Percentiles rank a stretch among this genome's conserved stretches.
phyloP scores from a whole-genome alignment of 2,329 filamentous ascomycete species.

The Proliferodiscus dingleyae region DNA sequence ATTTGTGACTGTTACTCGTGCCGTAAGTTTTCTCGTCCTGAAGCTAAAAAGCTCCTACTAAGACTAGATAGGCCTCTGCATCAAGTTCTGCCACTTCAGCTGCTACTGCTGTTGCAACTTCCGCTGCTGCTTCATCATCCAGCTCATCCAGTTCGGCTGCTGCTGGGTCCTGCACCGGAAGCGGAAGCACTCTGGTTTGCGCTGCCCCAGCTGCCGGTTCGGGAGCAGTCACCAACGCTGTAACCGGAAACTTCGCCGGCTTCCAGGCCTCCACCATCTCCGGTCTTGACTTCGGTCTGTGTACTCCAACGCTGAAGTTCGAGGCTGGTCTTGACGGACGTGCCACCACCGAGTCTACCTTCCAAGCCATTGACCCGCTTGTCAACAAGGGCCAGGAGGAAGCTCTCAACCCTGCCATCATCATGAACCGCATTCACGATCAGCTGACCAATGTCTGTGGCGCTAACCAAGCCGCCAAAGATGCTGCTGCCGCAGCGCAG shows the following conservation, averaged over 20 bases:
- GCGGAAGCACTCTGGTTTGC: slow-evolving; percentile 17
- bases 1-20: slow-evolving; percentile 18
- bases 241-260: slow-evolving; percentile 17
- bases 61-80: slow-evolving; percentile 2
- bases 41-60: background rate
- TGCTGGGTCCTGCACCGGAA: slow-evolving; percentile 18
- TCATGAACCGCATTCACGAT: slow-evolving; percentile 68
- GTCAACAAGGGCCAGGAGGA: slow-evolving; percentile 59
- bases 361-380: slow-evolving; percentile 59
- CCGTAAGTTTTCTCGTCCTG: slow-evolving; percentile 3
- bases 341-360: slow-evolving; percentile 55
- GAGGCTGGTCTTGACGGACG: slow-evolving; percentile 48
- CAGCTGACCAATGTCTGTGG: slow-evolving; percentile 63
- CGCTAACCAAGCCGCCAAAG: slow-evolving; percentile 55
- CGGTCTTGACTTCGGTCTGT: slow-evolving; percentile 45
- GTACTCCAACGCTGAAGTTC: slow-evolving; percentile 51
- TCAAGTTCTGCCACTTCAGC: slow-evolving; percentile 14
- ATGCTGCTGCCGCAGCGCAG: slow-evolving; percentile 49
- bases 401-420: slow-evolving; percentile 67
- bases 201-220: slow-evolving; percentile 4
- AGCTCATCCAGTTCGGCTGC: slow-evolving; percentile 19
- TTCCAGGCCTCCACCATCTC: slow-evolving; percentile 26
- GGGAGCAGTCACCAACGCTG: slow-evolving; percentile 13
- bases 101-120: slow-evolving; percentile 3
- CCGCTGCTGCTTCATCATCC: slow-evolving; percentile 18